Evolutionary conservation across 371 early-diverging fungal genomes (phyloP).

Genomic region (Capniomyces stellatus): DNA sequence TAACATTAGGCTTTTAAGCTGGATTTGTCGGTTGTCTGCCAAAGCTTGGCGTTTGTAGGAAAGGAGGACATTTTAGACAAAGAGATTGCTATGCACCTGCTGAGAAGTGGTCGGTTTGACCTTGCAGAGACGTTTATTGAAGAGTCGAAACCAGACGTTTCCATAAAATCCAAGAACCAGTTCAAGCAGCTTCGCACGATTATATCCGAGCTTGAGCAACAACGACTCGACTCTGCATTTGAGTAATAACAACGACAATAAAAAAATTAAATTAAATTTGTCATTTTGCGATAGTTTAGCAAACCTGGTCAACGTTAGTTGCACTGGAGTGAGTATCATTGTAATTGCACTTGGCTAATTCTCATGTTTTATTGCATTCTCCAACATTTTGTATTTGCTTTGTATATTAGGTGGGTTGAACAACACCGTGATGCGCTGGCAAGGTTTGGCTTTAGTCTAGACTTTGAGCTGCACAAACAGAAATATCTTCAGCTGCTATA

Average conservation of each 20-base stretch:
- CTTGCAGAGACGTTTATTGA: slow-evolving; percentile 32
- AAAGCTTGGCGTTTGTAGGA: slow-evolving; percentile 46
- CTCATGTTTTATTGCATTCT: slow-evolving; percentile 9
- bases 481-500: slow-evolving; percentile 52
- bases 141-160: slow-evolving; percentile 27
- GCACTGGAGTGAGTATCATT: too few relatives aligned
- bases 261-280: not conserved
- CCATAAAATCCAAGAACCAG: slow-evolving; percentile 23
- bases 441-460: slow-evolving; percentile 43
- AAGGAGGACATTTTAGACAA: slow-evolving; percentile 36
- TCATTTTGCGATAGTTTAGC: slow-evolving; percentile 3
- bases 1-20: slow-evolving; percentile 45
- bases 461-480: slow-evolving; percentile 64
- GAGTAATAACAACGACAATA: slow-evolving; percentile 8
- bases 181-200: slow-evolving; percentile 44
- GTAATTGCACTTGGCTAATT: too few relatives aligned
- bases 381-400: slow-evolving; percentile 12
- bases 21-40: slow-evolving; percentile 34
- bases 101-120: slow-evolving; percentile 74
- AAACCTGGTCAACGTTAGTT: too few relatives aligned
- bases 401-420: slow-evolving; percentile 45
- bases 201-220: slow-evolving; percentile 24
- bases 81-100: slow-evolving; percentile 54
- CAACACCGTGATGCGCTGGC: slow-evolving; percentile 35
- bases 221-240: slow-evolving; percentile 36